These are phyloP conservation scores for Starmerella riodocensis DNA, from an alignment of 805 yeast species.

Conservation along the genomic window DNA sequence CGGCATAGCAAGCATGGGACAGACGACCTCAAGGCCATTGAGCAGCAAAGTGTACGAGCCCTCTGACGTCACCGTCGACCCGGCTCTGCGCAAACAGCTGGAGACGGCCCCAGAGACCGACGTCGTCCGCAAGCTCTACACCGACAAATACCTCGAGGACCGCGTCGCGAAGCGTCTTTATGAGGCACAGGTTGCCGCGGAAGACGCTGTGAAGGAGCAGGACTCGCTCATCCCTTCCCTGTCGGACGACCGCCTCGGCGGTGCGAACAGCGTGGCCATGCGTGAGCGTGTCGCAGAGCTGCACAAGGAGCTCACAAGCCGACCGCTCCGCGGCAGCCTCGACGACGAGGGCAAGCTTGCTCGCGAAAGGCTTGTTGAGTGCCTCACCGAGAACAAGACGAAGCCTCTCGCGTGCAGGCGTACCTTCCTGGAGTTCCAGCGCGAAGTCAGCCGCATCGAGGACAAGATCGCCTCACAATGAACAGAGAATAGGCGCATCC, in stretches of 20 bases:
- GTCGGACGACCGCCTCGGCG: slow-evolving; percentile 15
- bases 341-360: slow-evolving; percentile 22
- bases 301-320: slow-evolving; percentile 23
- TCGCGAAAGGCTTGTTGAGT: slow-evolving; percentile 24
- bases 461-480: slow-evolving; percentile 6
- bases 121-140: slow-evolving; percentile 27
- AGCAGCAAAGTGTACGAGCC: slow-evolving; percentile 24
- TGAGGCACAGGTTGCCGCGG: slow-evolving; percentile 24
- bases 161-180: slow-evolving; percentile 26
- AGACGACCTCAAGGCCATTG: slow-evolving; percentile 20
- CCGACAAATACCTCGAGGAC: slow-evolving; percentile 27
- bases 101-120: slow-evolving; percentile 28
- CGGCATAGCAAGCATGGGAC: slow-evolving; percentile 20
- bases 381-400: slow-evolving; percentile 24
- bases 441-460: slow-evolving; percentile 15
- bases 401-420: slow-evolving; percentile 27
- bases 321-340: slow-evolving; percentile 25
- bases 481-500: too few relatives aligned
- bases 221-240: slow-evolving; percentile 8
- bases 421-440: slow-evolving; percentile 23
- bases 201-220: slow-evolving; percentile 21
- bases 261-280: slow-evolving; percentile 18
- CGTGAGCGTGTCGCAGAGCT: slow-evolving; percentile 23
- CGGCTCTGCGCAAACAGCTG: slow-evolving; percentile 24
- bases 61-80: slow-evolving; percentile 27